Base-by-base conservation (phyloP, 306 rosid species). In the Vicia villosa region DNA sequence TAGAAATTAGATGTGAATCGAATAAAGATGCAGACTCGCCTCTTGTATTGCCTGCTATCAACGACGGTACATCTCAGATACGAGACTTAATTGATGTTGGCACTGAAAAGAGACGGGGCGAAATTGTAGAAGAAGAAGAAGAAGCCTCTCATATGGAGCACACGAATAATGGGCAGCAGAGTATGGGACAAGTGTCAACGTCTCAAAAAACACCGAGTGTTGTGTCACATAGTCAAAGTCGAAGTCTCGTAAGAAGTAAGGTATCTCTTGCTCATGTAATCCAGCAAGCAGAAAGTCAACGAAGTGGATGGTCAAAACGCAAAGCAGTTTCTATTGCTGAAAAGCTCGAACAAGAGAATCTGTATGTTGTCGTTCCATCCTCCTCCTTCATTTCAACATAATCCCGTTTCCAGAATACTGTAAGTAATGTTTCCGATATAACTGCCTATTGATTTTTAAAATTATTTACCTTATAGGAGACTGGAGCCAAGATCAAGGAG, bases 191-290 rank as follows among this genome's bases (percentile, higher is more conserved):
- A 38, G 76, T 73, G 50, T 65, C 80, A 38, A 49, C 66, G 78
- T 86, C 89, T 47, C 83, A 74, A 26, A 83, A 81, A 80, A 77
- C 63, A 56, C 76, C 84, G 8, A 77, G 68, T 56, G 72, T 66
- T 69, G 75, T 62, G 62, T 68, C 90, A 3, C 75, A 81, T 52
- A 72, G 81, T 78, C 87, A 81, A 77, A 83, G 90, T 76, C 92
- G 72, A 80, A 95, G 99, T 78, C 74, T 95, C 42, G 99, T 91
- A 67, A 87, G 83, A 82, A 82, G 97, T 73, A 95, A 91, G 84
- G 96, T 95, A 57, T 95, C 99, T 60, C 97, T 95, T 68, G 99
- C 99, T 55, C 97, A 91, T 76, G 99, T 95, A 79, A 87, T 95
- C 81, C 99, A 95, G 85, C 97, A 89, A 71, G 95, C 92, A 6